phyloP scores from a whole-genome alignment of 192 early-diverging fungal species.

The Coemansia sp. region DNA sequence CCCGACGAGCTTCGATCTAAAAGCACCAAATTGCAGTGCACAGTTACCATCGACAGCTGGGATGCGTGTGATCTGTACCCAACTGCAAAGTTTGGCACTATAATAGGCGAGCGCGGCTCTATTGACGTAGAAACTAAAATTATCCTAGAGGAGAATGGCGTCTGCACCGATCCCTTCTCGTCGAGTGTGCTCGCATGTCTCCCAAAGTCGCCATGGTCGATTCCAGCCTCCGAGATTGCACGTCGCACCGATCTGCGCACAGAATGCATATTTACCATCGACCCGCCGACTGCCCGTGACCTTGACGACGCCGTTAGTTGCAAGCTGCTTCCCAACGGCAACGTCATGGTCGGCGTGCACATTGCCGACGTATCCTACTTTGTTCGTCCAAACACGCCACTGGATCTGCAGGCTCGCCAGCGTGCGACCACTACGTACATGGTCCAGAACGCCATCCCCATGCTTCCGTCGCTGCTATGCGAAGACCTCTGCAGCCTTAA shows the following conservation, averaged over 20 bases:
- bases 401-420: slow-evolving; percentile 82
- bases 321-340: slow-evolving; percentile 36
- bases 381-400: slow-evolving; percentile 71
- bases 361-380: slow-evolving; percentile 98
- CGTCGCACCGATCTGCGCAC: slow-evolving; percentile 72
- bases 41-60: slow-evolving; percentile 28
- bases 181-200: slow-evolving; percentile 75
- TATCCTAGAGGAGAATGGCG: slow-evolving; percentile 78
- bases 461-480: slow-evolving; percentile 88
- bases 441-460: slow-evolving; percentile 86
- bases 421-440: slow-evolving; percentile 95
- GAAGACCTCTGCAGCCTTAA: slow-evolving; percentile 80
- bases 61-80: slow-evolving; percentile 13
- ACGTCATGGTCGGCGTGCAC: slow-evolving; percentile 61
- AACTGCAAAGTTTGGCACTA: slow-evolving; percentile 21
- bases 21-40: slow-evolving; percentile 5
- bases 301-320: slow-evolving; percentile 54
- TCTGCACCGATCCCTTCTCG: slow-evolving; percentile 67
- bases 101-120: slow-evolving; percentile 74
- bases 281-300: slow-evolving; percentile 61
- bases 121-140: slow-evolving; percentile 78
- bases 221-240: slow-evolving; percentile 66
- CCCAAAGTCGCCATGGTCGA: slow-evolving; percentile 71
- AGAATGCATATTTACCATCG: slow-evolving; percentile 82
- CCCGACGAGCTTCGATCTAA: not conserved